phyloP scores from a whole-genome alignment of 129 eudicot genomes.

The Centrapalus pauciflorus region DNA sequence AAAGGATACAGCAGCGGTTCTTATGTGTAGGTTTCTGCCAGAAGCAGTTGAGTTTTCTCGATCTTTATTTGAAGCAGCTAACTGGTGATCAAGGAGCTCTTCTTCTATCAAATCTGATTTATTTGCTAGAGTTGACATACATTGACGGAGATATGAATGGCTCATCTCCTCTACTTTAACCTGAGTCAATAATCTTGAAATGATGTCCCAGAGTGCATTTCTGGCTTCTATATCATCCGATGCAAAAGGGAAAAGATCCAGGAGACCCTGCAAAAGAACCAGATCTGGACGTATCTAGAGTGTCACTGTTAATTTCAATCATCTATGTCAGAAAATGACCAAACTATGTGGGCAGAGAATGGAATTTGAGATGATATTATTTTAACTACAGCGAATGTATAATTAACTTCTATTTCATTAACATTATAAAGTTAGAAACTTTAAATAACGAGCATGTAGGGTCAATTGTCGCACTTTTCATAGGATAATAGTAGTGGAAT shows the following conservation, averaged over 20 bases:
- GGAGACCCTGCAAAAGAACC: conserved; percentile 64
- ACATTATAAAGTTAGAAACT: too few relatives aligned
- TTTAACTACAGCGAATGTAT: too few relatives aligned
- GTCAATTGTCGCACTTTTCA: too few relatives aligned
- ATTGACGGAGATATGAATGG: conserved; percentile 33
- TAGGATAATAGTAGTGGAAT: too few relatives aligned
- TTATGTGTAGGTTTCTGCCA: conserved; percentile 21
- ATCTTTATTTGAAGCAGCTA: conserved; percentile 35
- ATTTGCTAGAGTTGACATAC: conserved; percentile 46
- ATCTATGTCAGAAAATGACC: background rate
- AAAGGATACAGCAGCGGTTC: conserved; percentile 83
- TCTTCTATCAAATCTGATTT: conserved; percentile 74
- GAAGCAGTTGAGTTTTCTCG: conserved; percentile 27
- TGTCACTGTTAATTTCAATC: conserved; percentile 19
- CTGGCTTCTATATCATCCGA: conserved; percentile 84
- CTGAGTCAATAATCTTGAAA: conserved; percentile 48
- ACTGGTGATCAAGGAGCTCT: conserved; percentile 58
- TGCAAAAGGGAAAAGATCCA: conserved; percentile 71
- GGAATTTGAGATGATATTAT: background rate
- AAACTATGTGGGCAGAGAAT: background rate
- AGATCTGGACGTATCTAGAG: conserved; percentile 50
- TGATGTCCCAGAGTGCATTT: conserved; percentile 76
- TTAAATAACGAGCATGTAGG: too few relatives aligned
- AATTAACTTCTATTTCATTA: too few relatives aligned
- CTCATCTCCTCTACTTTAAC: conserved; percentile 43